Base-by-base conservation (phyloP, 1,284 basidiomycete species). In the Apiotrichum porosum region DNA sequence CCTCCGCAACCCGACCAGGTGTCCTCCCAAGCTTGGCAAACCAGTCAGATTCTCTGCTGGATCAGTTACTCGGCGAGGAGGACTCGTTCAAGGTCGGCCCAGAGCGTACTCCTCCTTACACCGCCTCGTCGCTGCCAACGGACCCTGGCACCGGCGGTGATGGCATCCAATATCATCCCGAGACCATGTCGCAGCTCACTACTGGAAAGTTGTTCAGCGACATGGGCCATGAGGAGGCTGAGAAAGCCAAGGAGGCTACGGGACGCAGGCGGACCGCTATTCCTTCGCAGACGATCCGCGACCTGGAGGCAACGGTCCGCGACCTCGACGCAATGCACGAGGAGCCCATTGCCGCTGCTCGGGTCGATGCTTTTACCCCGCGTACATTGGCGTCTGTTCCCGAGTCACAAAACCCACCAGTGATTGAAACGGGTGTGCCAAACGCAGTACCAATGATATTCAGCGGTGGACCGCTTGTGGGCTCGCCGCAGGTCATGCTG, bases 41-140 rank as follows among this genome's bases (percentile, higher is more conserved):
- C n/a, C n/a, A n/a, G n/a, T n/a, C n/a, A n/a, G n/a, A 44, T 10
- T 49, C 47, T 19, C 49, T 42, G 3, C 37, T 60, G 12, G 62
- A 60, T 44, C 45, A 47, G 6, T 38, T 62, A 14, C 37, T 61
- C n/a, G 54, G 55, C 40, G 35, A 48, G 9, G 54, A 60, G 34
- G 51, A 52, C 37, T 54, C 50, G 8, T 62, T 52, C 35, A 60
- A 56, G 3, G 35, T 47, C 24, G 58, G 58, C 44, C 62, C 60
- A 8, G 62, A 60, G 22, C 31, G 26, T 2, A 58, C 60, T 3
- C 62, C 62, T 5, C 41, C 17, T 8, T n/a, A 28, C 44, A 37
- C 18, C 34, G 17, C 4, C 33, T 28, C 26, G 22, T 9, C 17
- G 10, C 33, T 15, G 10, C 18, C 18, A 13, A 13, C 19, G 28